Evolutionary conservation across 345 rosid species (phyloP).

Genomic region (Gossypium herbaceum): DNA sequence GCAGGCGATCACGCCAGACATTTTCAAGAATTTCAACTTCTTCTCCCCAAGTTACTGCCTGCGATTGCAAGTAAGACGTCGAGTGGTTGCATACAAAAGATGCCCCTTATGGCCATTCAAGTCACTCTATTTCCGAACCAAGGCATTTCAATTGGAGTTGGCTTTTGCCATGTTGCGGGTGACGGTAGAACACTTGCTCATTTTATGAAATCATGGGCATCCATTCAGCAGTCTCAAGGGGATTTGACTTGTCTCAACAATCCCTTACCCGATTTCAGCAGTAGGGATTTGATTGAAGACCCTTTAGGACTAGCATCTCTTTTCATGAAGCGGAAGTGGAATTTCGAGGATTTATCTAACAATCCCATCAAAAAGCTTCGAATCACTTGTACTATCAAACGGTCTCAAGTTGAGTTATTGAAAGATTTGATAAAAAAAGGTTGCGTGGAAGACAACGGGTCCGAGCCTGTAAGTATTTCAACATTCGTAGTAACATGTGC

Average conservation of each 20-base stretch:
- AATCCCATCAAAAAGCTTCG: not conserved
- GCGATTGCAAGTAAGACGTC: not conserved
- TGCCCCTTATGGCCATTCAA: slow-evolving; percentile 32
- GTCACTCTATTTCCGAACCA: slow-evolving; percentile 31
- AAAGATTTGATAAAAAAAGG: slow-evolving; percentile 17
- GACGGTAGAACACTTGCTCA: slow-evolving; percentile 35
- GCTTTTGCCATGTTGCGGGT: slow-evolving; percentile 33
- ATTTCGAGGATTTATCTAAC: not conserved
- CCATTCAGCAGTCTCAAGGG: slow-evolving; percentile 1
- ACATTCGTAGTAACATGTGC: slow-evolving; percentile 7
- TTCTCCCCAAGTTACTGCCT: slow-evolving; percentile 13
- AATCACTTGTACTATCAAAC: slow-evolving; percentile 25
- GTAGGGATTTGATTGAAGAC: slow-evolving; percentile 29
- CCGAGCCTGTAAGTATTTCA: not conserved
- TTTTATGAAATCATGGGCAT: slow-evolving; percentile 38
- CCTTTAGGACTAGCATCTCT: slow-evolving; percentile 18
- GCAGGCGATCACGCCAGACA: slow-evolving; percentile 10
- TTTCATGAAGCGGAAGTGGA: slow-evolving; percentile 25
- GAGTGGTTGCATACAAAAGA: not conserved
- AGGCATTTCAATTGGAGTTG: slow-evolving; percentile 2
- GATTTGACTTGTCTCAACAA: not conserved
- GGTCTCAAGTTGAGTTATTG: slow-evolving; percentile 23
- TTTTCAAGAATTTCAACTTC: slow-evolving; percentile 26
- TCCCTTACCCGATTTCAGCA: slow-evolving; percentile 15
- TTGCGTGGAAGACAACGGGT: not conserved